Base-by-base conservation (phyloP, 192 early-diverging fungal genomes). In the Diversispora epigaea region DNA sequence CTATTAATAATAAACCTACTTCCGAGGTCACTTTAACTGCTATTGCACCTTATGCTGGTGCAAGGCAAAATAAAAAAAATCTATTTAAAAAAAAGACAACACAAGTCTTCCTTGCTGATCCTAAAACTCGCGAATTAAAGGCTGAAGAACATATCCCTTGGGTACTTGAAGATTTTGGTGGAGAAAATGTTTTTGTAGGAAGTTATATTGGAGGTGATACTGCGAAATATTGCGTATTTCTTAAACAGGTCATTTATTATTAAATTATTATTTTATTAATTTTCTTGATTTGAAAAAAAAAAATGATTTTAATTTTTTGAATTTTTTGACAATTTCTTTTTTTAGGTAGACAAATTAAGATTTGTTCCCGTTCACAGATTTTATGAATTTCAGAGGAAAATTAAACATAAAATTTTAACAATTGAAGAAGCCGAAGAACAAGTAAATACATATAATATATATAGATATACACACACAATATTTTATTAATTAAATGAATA, bases 1-100 rank as follows among this genome's bases (percentile, higher is more conserved):
- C 58, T 64, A 25, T 46, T 4, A 73, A 77, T 77, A 75, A 79
- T 81, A 69, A 78, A 77, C 22, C 78, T 73, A 73, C 84, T 71
- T 79, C 88, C 57, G 83, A 84, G 47, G 82, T 85, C 41, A 86
- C 87, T 75, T 91, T 89, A 5, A 84, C 87, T 12, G 65, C 89
- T 22, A 92, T 92, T 74, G 91, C 92, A 7, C 91, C 92, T 2
- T 83, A 85, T 63, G 91, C 91, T 22, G 89, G 91, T 3, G 92
- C 91, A 49, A 87, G 86, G 10, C 85, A 90, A 19, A 92, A 93
- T 77, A 91, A 90, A 65, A 85, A 92, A 76, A 91, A 90, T 73
- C 62, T 93, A 54, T 93, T 93, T 71, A 92, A 92, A 78, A 92
- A 92, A 77, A 84, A 88, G 9, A 94, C 93, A n/a, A 87, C 85